Evolutionary conservation across 2,329 filamentous ascomycete species (phyloP).

Genomic region (Diaporthe citriasiana): DNA sequence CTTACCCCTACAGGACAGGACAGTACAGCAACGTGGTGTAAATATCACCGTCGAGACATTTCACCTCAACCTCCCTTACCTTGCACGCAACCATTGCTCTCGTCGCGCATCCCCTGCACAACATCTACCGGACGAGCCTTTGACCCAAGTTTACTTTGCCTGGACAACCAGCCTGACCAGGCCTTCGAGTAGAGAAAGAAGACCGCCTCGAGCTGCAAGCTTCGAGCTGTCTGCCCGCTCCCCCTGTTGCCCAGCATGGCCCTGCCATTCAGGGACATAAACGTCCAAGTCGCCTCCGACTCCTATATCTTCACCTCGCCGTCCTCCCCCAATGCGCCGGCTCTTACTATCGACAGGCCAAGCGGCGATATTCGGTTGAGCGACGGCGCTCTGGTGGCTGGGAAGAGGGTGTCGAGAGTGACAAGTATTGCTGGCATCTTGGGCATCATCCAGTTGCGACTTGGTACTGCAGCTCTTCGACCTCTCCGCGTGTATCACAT

Average conservation of each 20-base stretch:
- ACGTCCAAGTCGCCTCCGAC: conserved; percentile 90
- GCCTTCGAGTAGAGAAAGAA: not conserved
- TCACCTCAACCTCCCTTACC: conserved; percentile 11
- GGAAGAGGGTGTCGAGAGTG: conserved; percentile 79
- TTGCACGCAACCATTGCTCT: not conserved
- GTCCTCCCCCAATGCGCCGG: conserved; percentile 89
- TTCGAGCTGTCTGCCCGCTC: conserved; percentile 3
- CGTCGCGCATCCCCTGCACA: conserved; percentile 8
- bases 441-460: conserved; percentile 91
- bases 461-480: conserved; percentile 72
- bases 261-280: conserved; percentile 93
- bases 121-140: not conserved
- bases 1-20: conserved; percentile 4
- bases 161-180: not conserved
- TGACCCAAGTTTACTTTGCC: not conserved
- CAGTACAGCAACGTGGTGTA: conserved; percentile 35
- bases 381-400: conserved; percentile 81
- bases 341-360: conserved; percentile 90
- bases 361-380: conserved; percentile 90
- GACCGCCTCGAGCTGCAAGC: conserved; percentile 13
- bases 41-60: conserved; percentile 12
- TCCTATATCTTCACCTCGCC: conserved; percentile 98
- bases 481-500: not conserved
- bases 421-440: conserved; percentile 96
- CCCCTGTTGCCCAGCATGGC: conserved; percentile 49